Percentiles rank a stretch among this genome's conserved stretches.
phyloP scores from a whole-genome alignment of 1,284 basidiomycete genomes.

The Coniferiporia sulphurascens region DNA sequence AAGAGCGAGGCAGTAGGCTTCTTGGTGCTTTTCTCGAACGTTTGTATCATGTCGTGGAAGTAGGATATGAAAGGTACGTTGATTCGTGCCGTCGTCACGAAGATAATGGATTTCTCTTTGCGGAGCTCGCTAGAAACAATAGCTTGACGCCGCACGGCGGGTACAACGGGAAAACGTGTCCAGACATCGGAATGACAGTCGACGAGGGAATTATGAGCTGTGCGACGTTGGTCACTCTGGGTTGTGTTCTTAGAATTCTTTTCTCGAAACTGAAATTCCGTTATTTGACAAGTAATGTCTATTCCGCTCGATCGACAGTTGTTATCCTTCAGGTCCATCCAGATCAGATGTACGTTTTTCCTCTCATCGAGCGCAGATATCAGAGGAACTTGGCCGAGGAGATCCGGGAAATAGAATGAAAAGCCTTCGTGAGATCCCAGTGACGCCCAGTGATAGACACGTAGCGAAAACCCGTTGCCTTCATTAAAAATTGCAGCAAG shows the following conservation, averaged over 20 bases:
- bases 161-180: slow-evolving; percentile 56
- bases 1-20: slow-evolving; percentile 48
- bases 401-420: slow-evolving; percentile 29
- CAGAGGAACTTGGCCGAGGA: slow-evolving; percentile 25
- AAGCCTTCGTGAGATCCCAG: slow-evolving; percentile 49
- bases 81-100: slow-evolving; percentile 33
- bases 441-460: slow-evolving; percentile 49
- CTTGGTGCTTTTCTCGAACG: slow-evolving; percentile 43
- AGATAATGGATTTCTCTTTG: slow-evolving; percentile 32
- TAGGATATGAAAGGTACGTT: slow-evolving; percentile 28
- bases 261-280: slow-evolving; percentile 51
- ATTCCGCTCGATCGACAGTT: slow-evolving; percentile 39
- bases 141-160: slow-evolving; percentile 47
- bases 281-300: slow-evolving; percentile 48
- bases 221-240: slow-evolving; percentile 21
- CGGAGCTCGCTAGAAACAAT: slow-evolving; percentile 32
- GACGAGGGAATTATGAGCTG: slow-evolving; percentile 45
- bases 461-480: slow-evolving; percentile 24
- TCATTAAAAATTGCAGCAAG: slow-evolving; percentile 33
- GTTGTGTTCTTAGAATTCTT: slow-evolving; percentile 23
- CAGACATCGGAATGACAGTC: slow-evolving; percentile 59
- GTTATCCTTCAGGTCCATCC: slow-evolving; percentile 30
- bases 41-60: slow-evolving; percentile 40
- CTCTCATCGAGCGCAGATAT: slow-evolving; percentile 44
- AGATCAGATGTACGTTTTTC: slow-evolving; percentile 38